phyloP scores from a whole-genome alignment of 192 early-diverging fungal species.

The Gamsiella multidivaricata region DNA sequence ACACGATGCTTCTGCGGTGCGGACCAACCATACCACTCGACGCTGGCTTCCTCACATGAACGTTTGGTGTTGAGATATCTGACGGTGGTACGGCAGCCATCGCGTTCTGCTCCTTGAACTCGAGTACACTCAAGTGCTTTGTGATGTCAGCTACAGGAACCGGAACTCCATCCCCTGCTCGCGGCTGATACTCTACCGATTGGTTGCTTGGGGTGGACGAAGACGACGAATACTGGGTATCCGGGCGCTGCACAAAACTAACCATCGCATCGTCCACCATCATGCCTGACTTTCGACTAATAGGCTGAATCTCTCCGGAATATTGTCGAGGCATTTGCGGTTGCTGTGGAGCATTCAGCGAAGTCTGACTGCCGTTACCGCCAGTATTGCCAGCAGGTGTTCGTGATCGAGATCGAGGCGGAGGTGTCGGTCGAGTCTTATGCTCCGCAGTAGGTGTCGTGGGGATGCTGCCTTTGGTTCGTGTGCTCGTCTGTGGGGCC shows the following conservation, averaged over 20 bases:
- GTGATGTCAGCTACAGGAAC: slow-evolving; percentile 51
- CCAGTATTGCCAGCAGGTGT: slow-evolving; percentile 32
- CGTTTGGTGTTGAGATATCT: slow-evolving; percentile 8
- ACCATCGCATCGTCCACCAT: slow-evolving; percentile 29
- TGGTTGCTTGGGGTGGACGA: slow-evolving; percentile 29
- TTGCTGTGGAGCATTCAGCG: slow-evolving; percentile 8
- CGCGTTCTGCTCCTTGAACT: slow-evolving; percentile 36
- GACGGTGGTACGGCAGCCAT: background rate
- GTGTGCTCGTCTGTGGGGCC: slow-evolving; percentile 17
- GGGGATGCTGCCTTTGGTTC: slow-evolving; percentile 20
- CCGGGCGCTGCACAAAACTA: slow-evolving; percentile 14
- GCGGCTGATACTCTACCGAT: slow-evolving; percentile 15
- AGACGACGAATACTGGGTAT: slow-evolving; percentile 17
- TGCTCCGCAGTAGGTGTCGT: slow-evolving; percentile 24
- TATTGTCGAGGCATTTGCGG: slow-evolving; percentile 35
- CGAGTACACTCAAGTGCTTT: slow-evolving; percentile 42
- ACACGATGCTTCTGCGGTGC: slow-evolving; percentile 35
- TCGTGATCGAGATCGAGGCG: slow-evolving; percentile 27
- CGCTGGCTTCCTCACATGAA: slow-evolving; percentile 22
- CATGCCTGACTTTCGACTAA: slow-evolving; percentile 14
- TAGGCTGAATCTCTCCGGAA: slow-evolving; percentile 31
- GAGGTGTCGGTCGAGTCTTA: slow-evolving; percentile 19
- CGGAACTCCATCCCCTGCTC: slow-evolving; percentile 4
- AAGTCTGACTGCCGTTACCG: background rate
- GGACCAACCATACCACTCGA: slow-evolving; percentile 15